Conservation (phyloP, 495 filamentous ascomycete genomes). For the Oleoguttula mirabilis region DNA sequence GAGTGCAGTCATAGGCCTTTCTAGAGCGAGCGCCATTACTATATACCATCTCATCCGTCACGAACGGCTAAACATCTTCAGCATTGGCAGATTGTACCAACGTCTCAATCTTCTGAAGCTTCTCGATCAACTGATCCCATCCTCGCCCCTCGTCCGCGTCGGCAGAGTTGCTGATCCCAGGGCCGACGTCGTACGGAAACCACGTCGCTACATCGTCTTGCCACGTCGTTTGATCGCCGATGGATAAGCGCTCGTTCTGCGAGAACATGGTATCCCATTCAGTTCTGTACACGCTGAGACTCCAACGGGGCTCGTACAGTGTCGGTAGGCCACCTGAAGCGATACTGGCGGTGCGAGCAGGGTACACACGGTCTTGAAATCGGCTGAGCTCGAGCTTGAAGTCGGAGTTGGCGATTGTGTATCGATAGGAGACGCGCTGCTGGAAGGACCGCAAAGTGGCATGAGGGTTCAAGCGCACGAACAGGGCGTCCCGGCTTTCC, state of each 20-base stretch:
- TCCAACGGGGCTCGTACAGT: constrained; percentile 21
- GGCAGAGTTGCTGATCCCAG: neutral
- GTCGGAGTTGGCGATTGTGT: constrained; percentile 12
- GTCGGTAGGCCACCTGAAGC: neutral
- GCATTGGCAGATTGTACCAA: too few relatives aligned
- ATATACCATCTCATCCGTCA: too few relatives aligned
- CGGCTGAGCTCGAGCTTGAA: constrained; percentile 17
- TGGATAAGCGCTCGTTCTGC: constrained; percentile 12
- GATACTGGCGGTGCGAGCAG: too few relatives aligned
- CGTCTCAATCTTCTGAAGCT: constrained; percentile 12
- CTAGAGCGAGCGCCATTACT: too few relatives aligned
- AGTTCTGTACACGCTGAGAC: constrained; percentile 12
- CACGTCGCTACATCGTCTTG: constrained; percentile 7
- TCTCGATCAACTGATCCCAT: constrained; percentile 16
- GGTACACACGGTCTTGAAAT: constrained; percentile 10
- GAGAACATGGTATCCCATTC: constrained; percentile 17
- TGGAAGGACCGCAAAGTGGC: constrained; percentile 7
- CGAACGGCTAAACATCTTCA: too few relatives aligned
- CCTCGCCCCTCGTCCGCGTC: neutral
- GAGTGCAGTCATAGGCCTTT: too few relatives aligned
- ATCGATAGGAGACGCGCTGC: constrained; percentile 15
- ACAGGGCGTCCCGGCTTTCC: neutral
- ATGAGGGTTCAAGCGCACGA: constrained; percentile 7
- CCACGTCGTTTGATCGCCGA: constrained; percentile 15
- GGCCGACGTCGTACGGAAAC: constrained; percentile 15